phyloP scores from a whole-genome alignment of 306 rosid genomes.

The Gillenia trifoliata region DNA sequence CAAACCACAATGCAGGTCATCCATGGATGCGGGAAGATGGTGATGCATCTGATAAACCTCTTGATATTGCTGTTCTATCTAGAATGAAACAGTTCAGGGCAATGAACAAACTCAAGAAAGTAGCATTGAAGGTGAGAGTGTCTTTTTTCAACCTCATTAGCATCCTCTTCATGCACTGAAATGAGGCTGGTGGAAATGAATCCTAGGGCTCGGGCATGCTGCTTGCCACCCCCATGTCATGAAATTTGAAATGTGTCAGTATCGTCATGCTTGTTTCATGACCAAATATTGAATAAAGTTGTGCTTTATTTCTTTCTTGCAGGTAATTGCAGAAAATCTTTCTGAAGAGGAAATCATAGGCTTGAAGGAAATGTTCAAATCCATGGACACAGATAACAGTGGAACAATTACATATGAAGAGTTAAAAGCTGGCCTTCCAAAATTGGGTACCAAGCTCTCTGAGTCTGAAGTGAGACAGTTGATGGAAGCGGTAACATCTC shows the following conservation, averaged over 20 bases:
- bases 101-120: conserved; percentile 97
- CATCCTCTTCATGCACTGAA: background rate
- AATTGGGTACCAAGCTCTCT: conserved; percentile 84
- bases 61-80: conserved; percentile 82
- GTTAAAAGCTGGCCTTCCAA: conserved; percentile 92
- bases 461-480: conserved; percentile 93
- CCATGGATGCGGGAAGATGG: conserved; percentile 99
- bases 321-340: conserved; percentile 97
- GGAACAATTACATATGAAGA: conserved; percentile 95
- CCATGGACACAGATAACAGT: conserved; percentile 96
- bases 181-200: background rate
- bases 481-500: conserved; percentile 87
- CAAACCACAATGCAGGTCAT: conserved; percentile 59
- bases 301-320: conserved; percentile 15
- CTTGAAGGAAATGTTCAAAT: conserved; percentile 95
- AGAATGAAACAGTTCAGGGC: conserved; percentile 98
- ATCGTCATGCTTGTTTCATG: background rate
- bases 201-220: background rate
- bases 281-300: background rate
- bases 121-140: conserved; percentile 75
- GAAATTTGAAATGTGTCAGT: background rate
- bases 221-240: background rate
- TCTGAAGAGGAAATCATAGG: conserved; percentile 98
- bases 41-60: conserved; percentile 87
- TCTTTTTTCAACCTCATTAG: conserved; percentile 2